Conservation (phyloP, 352 stramenopile species). For the Aphanomyces euteiches region DNA sequence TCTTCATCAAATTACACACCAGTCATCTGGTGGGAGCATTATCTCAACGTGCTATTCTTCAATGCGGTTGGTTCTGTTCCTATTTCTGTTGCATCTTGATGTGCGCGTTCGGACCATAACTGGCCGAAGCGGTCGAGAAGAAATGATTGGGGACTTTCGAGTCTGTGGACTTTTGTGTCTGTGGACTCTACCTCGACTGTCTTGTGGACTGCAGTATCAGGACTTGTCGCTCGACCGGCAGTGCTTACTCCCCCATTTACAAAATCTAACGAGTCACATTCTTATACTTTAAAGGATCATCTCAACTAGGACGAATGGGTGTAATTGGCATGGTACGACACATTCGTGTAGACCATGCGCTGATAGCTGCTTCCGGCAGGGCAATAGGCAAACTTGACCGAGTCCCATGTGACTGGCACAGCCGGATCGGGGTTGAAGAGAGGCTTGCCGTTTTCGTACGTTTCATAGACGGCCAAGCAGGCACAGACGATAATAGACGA, state of each 20-base stretch:
- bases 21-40: too few species aligned
- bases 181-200: too few species aligned
- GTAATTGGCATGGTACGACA: conserved; percentile 6
- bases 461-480: conserved; percentile 12
- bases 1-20: too few species aligned
- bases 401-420: not conserved
- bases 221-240: too few species aligned
- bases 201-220: too few species aligned
- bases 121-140: conserved; percentile 27
- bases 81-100: too few species aligned
- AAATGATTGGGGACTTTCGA: not conserved
- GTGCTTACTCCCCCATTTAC: too few species aligned
- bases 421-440: conserved; percentile 11
- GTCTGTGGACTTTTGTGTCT: too few species aligned
- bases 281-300: not conserved
- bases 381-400: conserved; percentile 4
- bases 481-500: not conserved
- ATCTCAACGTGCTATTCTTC: conserved; percentile 3
- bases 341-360: conserved; percentile 27
- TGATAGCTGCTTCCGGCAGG: not conserved
- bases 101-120: too few species aligned
- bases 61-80: too few species aligned
- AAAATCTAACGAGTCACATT: too few species aligned
- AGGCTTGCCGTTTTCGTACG: conserved; percentile 3
- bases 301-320: not conserved